Percentiles rank a stretch among this genome's conserved stretches.
Evolutionary conservation across 2,329 filamentous ascomycete genomes (phyloP).

Genomic region (Thelonectria rubi): DNA sequence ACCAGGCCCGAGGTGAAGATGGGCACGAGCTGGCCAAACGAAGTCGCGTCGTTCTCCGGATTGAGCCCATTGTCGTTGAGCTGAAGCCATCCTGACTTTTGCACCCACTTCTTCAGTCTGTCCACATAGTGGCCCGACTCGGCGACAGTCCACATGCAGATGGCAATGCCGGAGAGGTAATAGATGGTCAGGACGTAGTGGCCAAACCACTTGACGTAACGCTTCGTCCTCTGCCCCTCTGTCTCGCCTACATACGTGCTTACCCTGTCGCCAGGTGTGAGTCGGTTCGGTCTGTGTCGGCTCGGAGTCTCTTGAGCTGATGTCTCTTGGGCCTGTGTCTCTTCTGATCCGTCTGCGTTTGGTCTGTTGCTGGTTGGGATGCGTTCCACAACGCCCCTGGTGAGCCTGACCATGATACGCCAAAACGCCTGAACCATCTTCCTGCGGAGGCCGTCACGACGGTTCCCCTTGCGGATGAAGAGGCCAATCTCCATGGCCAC

Average conservation of each 20-base stretch:
- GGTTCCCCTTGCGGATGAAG: constrained; percentile 22
- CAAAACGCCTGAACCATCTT: constrained; percentile 6
- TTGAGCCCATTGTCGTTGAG: constrained; percentile 5
- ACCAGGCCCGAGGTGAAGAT: constrained; percentile 22
- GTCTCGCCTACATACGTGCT: background rate
- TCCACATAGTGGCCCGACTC: constrained; percentile 17
- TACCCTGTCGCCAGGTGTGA: background rate
- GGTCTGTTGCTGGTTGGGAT: background rate
- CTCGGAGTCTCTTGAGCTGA: background rate
- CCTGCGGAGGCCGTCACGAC: constrained; percentile 12
- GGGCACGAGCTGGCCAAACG: constrained; percentile 22
- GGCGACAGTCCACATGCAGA: constrained; percentile 22
- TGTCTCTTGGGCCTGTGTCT: no score
- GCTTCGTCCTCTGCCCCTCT: constrained; percentile 1
- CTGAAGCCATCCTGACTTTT: constrained; percentile 17
- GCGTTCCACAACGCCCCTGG: background rate
- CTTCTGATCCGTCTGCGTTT: no score
- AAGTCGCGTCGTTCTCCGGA: constrained; percentile 22
- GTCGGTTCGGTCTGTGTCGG: background rate
- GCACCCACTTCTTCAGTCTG: constrained; percentile 14
- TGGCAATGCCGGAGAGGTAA: constrained; percentile 13
- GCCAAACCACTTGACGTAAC: constrained; percentile 10
- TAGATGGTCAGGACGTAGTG: constrained; percentile 19
- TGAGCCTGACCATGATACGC: background rate
- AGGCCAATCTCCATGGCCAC: constrained; percentile 15